Base-by-base conservation (phyloP, 192 early-diverging fungal species). In the Coemansia sp. region DNA sequence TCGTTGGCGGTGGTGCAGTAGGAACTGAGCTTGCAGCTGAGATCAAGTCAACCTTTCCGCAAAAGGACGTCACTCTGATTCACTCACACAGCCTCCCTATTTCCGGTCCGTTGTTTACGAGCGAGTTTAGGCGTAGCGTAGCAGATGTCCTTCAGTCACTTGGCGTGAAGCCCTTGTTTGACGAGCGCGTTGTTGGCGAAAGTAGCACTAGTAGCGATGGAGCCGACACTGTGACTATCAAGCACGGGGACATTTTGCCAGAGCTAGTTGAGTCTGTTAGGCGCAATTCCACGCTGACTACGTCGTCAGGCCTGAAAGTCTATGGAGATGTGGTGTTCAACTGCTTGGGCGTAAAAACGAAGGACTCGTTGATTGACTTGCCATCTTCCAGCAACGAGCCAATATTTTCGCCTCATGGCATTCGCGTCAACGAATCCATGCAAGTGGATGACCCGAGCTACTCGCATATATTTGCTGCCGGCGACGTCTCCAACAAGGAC, bases 21-120 rank as follows among this genome's bases (percentile, higher is more conserved):
- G 93, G 90, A 23, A 67, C 89, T 14, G 92, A 95, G 70, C 53
- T 92, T 45, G 90, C 89, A 0, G 89, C 84, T 0, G 93, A 95
- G 62, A 53, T 83, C 39, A 76, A 76, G 40, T 59, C 76, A 1
- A 76, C 69, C 16, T 78, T 65, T 40, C 73, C 76, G 10, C 42
- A 78, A 1, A 83, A 83, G 40, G 59, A 74, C 2, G 46, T 83
- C 35, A 73, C 67, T 1, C 53, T 83, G 38, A 61, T 83, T 24
- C 82, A 83, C 40, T 86, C 86, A 20, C 85, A 80, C 24, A 70
- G 79, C 33, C 73, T 84, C 21, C 91, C 88, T 35, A 67, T 91
- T 55, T 73, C 73, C 18, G 71, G 74, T 0, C 74, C 73, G 0
- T 23, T 16, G 5, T 73, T 70, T 50, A 72, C 71, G 35, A 88